These are phyloP conservation scores for Hymenoscyphus repandus DNA, from an alignment of 2,329 filamentous ascomycete species.

Conservation along the genomic window DNA sequence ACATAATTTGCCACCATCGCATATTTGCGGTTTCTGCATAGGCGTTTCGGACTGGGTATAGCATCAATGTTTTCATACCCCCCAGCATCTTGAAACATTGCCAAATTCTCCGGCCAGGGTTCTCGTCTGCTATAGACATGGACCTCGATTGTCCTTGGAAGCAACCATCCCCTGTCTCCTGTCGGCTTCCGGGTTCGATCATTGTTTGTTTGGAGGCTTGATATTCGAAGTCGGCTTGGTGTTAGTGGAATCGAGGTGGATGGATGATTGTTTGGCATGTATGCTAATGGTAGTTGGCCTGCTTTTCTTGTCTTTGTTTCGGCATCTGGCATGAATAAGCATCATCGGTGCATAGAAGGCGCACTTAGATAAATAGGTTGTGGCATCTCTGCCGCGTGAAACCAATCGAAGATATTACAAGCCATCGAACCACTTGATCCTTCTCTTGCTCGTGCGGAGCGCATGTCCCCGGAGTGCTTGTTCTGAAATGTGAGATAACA, in stretches of 20 bases:
- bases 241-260: not conserved
- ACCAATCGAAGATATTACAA: too few species aligned
- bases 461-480: too few species aligned
- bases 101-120: not conserved
- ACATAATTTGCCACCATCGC: slow-evolving; percentile 1
- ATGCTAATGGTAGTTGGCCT: too few species aligned
- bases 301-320: not conserved
- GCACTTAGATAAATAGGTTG: not conserved
- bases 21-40: not conserved
- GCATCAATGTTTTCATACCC: not conserved
- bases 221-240: not conserved
- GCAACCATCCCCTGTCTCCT: too few species aligned
- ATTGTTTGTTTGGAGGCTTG: not conserved
- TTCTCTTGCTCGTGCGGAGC: too few species aligned
- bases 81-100: not conserved
- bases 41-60: slow-evolving; percentile 2
- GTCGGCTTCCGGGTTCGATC: not conserved
- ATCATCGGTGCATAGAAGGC: slow-evolving; percentile 1
- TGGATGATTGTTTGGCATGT: too few species aligned
- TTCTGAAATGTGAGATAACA: too few species aligned
- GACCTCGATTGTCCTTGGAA: not conserved
- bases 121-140: not conserved
- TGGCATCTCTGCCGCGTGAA: not conserved
- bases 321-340: not conserved
- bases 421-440: too few species aligned